Conservation (phyloP, 2,329 filamentous ascomycete species). For the Bipolaris zeicola region DNA sequence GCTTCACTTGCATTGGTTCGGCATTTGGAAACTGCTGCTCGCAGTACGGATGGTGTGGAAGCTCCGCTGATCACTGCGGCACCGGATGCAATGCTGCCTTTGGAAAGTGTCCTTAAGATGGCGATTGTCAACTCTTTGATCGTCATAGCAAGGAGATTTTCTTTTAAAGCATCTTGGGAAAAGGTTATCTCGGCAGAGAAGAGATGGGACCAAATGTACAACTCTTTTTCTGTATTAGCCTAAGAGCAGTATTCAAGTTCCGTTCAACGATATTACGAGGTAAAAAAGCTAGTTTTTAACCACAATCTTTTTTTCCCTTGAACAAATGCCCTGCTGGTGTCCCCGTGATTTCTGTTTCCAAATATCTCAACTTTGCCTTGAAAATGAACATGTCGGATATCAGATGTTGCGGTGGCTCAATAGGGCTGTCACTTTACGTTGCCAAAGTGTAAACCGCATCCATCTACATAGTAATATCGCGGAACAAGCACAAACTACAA, state of each 20-base stretch:
- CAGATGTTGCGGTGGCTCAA: too few species aligned
- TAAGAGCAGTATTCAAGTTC: background rate
- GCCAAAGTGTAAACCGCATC: too few species aligned
- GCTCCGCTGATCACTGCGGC: constrained; percentile 35
- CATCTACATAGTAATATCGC: too few species aligned
- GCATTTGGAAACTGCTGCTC: constrained; percentile 55
- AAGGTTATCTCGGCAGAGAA: background rate
- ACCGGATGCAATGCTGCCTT: constrained; percentile 42
- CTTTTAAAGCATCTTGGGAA: background rate
- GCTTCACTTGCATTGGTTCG: constrained; percentile 50
- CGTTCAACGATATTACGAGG: constrained; percentile 1
- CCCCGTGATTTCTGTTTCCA: background rate
- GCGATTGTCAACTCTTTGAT: background rate
- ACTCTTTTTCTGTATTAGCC: background rate
- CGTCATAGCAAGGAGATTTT: background rate
- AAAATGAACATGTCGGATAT: too few species aligned
- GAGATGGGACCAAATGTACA: background rate
- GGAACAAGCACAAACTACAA: background rate
- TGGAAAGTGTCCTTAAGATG: constrained; percentile 33
- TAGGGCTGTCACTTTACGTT: too few species aligned
- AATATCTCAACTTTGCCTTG: too few species aligned
- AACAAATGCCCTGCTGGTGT: too few species aligned
- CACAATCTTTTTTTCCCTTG: background rate
- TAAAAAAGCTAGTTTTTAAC: background rate
- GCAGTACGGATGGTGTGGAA: constrained; percentile 49